These are phyloP conservation scores for Calonectria leucothoes DNA, from an alignment of 2,329 filamentous ascomycete species.

Conservation along the genomic window DNA sequence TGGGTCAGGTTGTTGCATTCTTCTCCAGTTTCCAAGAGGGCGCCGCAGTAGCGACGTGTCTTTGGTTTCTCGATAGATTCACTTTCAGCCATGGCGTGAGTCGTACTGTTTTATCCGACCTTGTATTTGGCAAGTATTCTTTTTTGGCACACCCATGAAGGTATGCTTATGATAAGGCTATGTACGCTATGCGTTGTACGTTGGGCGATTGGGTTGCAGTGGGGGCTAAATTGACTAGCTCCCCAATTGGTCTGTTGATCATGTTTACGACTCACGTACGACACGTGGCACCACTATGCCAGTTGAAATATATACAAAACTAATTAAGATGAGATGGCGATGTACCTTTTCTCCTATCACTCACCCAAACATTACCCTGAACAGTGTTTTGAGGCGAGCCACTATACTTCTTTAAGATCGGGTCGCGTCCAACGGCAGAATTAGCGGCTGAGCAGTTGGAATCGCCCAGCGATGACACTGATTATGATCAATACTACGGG, in stretches of 20 bases:
- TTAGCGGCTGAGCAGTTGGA: too few relatives aligned
- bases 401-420: too few relatives aligned
- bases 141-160: background rate
- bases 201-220: conserved; percentile 2
- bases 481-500: too few relatives aligned
- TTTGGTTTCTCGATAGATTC: background rate
- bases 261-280: background rate
- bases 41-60: background rate
- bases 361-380: background rate
- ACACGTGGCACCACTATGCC: background rate
- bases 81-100: background rate
- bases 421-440: too few relatives aligned
- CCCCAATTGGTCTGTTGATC: background rate
- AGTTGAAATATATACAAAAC: background rate
- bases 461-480: too few relatives aligned
- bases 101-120: background rate
- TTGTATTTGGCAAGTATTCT: background rate
- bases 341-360: background rate
- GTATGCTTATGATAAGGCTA: background rate
- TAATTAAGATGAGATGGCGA: background rate
- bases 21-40: background rate
- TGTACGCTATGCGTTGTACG: background rate
- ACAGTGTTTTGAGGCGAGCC: background rate
- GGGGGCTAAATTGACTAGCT: background rate
- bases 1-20: background rate